Base-by-base conservation (phyloP, 2,329 filamentous ascomycete species). In the Penicillium sp. region DNA sequence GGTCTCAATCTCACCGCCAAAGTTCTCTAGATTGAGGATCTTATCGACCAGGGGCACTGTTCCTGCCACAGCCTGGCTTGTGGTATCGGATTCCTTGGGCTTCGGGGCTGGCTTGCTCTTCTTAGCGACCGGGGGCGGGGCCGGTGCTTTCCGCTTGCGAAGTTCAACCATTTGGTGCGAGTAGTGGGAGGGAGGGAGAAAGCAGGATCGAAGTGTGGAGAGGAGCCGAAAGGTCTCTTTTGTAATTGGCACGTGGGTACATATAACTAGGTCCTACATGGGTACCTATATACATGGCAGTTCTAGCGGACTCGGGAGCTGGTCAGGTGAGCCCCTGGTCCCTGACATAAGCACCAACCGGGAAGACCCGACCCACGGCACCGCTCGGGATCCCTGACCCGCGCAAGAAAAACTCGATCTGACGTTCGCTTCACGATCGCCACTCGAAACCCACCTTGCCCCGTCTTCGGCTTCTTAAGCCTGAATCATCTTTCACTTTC, bases 1-100 rank as follows among this genome's bases (percentile, higher is more conserved):
- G 48, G 84, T 93, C 73, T 93, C 81, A 49, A 98, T 71, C 60
- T 93, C 83, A 39, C 77, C 78, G 41, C 79, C 79, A 53, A 83
- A 82, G 19, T 61, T 64, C 10, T 76, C 68, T 35, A 83, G 65
- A 33, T 70, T 59, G 49, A 83, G 68, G 17, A 61, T 74, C 48
- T 78, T 72, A 48, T 78, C 79, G 19, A 72, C 68, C 21, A 59
- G 55, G 28, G 51, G 62, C 25, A 54, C 46, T 11, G 33, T 50
- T 19, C 38, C 35, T 25, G 48, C 16, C 16, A 47, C 18, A 16
- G 41, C 45, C 20, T 48, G 41, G n/a, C 37, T 32, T 16, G 53
- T 43, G 15, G 56, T 44, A 28, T 55, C 51, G 25, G 53, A 49
- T 37, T 58, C 62, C 33, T 62, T 54, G 16, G 45, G 11, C 43